These are phyloP conservation scores for Helichrysum umbraculigerum DNA, from an alignment of 129 eudicot genomes.

Conservation along the genomic window DNA sequence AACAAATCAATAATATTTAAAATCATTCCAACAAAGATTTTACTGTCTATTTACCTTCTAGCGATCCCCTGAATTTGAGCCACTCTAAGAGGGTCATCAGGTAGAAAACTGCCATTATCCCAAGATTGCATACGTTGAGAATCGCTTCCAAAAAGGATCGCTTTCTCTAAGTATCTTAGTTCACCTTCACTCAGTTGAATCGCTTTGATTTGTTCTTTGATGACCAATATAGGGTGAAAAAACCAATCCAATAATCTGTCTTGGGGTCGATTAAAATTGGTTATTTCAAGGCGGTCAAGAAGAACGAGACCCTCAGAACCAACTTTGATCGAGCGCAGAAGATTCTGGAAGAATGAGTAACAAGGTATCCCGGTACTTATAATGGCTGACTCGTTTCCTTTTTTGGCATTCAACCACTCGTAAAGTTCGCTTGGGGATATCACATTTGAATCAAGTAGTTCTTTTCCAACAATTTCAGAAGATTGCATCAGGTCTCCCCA, in stretches of 20 bases:
- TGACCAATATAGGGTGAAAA: slow-evolving; percentile 80
- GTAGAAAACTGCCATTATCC: slow-evolving; percentile 74
- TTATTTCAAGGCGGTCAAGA: slow-evolving; percentile 69
- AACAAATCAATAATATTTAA: neutral
- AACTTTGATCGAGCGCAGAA: slow-evolving; percentile 60
- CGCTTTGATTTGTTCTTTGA: slow-evolving; percentile 80
- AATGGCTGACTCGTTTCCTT: slow-evolving; percentile 49
- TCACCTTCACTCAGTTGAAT: slow-evolving; percentile 67
- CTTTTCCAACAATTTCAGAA: slow-evolving; percentile 65
- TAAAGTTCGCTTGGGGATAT: slow-evolving; percentile 61
- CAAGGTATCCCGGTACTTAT: slow-evolving; percentile 73
- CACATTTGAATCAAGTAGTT: slow-evolving; percentile 61
- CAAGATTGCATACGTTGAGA: slow-evolving; percentile 62
- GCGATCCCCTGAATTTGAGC: slow-evolving; percentile 91
- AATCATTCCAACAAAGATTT: neutral
- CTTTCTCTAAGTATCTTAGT: slow-evolving; percentile 60
- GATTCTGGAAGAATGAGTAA: slow-evolving; percentile 59
- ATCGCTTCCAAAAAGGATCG: slow-evolving; percentile 58
- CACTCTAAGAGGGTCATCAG: slow-evolving; percentile 67
- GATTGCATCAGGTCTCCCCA: slow-evolving; percentile 81
- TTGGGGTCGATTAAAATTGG: slow-evolving; percentile 75
- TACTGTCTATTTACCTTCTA: slow-evolving; percentile 58
- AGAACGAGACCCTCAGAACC: slow-evolving; percentile 82
- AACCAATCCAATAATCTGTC: slow-evolving; percentile 88
- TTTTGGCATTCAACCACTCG: slow-evolving; percentile 80